Percentiles rank a stretch among this genome's conserved stretches.
phyloP scores from a whole-genome alignment of 129 eudicot species.

The Centrapalus pauciflorus region DNA sequence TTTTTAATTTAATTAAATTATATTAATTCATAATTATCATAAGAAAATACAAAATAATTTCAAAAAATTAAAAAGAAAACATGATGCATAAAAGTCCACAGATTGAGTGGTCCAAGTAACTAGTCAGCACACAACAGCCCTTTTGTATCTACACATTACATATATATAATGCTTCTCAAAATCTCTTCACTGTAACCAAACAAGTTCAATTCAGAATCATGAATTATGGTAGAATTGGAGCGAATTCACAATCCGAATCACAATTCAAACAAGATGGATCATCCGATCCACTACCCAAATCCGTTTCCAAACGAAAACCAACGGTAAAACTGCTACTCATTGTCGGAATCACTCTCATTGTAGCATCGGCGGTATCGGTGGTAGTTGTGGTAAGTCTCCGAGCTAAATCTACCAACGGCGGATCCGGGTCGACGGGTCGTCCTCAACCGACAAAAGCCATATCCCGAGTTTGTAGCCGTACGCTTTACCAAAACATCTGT shows the following conservation, averaged over 20 bases:
- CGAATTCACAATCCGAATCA: conserved; percentile 13
- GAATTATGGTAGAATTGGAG: conserved; percentile 25
- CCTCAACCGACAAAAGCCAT: conserved; percentile 58
- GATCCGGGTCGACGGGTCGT: conserved; percentile 9
- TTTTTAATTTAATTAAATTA: too few relatives aligned
- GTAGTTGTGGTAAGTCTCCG: conserved; percentile 33
- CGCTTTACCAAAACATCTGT: conserved; percentile 62
- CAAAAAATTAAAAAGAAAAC: not conserved
- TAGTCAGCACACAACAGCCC: conserved; percentile 21
- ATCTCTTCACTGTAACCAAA: not conserved
- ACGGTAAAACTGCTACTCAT: conserved; percentile 31
- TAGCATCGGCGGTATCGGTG: conserved; percentile 44
- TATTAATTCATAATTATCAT: too few relatives aligned
- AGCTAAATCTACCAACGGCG: conserved; percentile 3
- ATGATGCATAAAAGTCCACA: not conserved
- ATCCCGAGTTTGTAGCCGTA: conserved; percentile 56
- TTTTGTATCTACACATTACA: not conserved
- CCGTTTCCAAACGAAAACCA: conserved; percentile 10
- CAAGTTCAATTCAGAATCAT: conserved; percentile 14
- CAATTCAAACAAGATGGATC: not conserved
- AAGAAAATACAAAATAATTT: too few relatives aligned
- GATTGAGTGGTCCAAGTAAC: conserved; percentile 22
- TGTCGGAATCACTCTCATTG: conserved; percentile 33
- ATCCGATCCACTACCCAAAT: not conserved
- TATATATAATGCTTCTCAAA: not conserved